A percentile compares a stretch with the other conserved stretches of the same genome.
phyloP scores from a whole-genome alignment of 495 filamentous ascomycete genomes.

The Sordaria brevicollis region DNA sequence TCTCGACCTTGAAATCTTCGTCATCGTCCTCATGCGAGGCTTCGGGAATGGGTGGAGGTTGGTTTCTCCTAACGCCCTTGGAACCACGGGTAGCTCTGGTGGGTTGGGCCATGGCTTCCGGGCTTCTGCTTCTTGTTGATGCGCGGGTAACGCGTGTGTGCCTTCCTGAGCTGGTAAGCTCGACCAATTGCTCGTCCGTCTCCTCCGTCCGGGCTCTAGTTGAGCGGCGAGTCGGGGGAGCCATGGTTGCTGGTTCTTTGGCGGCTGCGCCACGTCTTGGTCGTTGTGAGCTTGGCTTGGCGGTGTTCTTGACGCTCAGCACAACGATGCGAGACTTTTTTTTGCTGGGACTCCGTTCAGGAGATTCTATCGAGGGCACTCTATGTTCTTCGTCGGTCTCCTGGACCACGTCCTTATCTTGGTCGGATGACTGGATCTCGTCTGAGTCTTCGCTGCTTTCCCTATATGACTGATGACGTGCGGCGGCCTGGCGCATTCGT shows the following conservation, averaged over 20 bases:
- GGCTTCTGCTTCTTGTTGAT: slow-evolving; percentile 46
- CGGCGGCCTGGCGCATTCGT: slow-evolving; percentile 53
- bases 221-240: slow-evolving; percentile 27
- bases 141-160: slow-evolving; percentile 49
- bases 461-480: slow-evolving; percentile 33
- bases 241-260: slow-evolving; percentile 7
- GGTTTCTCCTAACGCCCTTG: slow-evolving; percentile 53
- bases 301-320: slow-evolving; percentile 9
- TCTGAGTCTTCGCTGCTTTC: slow-evolving; percentile 35
- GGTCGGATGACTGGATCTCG: slow-evolving; percentile 20
- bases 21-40: slow-evolving; percentile 35
- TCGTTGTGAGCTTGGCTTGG: slow-evolving; percentile 5
- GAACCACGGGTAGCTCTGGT: slow-evolving; percentile 44
- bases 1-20: slow-evolving; percentile 11
- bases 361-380: not conserved
- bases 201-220: slow-evolving; percentile 39
- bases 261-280: slow-evolving; percentile 10
- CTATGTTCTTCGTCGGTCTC: not conserved
- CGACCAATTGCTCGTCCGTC: slow-evolving; percentile 29
- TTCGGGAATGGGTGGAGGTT: slow-evolving; percentile 46
- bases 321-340: slow-evolving; percentile 22
- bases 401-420: slow-evolving; percentile 14
- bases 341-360: not conserved
- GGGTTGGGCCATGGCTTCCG: slow-evolving; percentile 40
- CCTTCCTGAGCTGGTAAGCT: slow-evolving; percentile 65